phyloP scores from a whole-genome alignment of 257 asterid species.

The Handroanthus guayacan region DNA sequence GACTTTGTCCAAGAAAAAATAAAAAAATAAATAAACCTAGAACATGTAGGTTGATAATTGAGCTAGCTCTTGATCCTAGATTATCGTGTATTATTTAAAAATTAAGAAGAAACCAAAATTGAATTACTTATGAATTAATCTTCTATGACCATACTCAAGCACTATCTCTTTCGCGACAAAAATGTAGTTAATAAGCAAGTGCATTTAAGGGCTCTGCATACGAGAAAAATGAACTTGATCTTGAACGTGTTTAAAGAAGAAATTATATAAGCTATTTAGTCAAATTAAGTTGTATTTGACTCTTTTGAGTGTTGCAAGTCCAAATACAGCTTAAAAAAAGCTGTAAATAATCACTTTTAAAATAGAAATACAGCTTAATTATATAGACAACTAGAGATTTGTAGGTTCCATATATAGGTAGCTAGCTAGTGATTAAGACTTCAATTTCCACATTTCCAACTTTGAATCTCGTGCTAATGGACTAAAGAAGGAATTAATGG shows the following conservation, averaged over 20 bases:
- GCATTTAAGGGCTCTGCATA: conserved; percentile 28
- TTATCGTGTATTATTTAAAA: not conserved
- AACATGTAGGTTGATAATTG: not conserved
- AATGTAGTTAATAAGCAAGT: conserved; percentile 27
- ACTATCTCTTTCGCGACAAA: not conserved
- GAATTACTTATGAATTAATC: not conserved
- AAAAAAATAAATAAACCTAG: not conserved
- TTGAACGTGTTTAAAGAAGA: not conserved
- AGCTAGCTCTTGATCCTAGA: conserved; percentile 40
- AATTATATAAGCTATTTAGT: not conserved
- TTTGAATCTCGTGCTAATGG: not conserved
- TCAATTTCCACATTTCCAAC: not conserved
- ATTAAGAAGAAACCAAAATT: not conserved
- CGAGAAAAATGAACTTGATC: not conserved
- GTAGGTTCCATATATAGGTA: too few species aligned
- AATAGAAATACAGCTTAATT: not conserved
- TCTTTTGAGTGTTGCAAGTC: not conserved
- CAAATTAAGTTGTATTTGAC: conserved; percentile 9
- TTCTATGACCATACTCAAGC: conserved; percentile 8
- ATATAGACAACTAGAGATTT: too few species aligned
- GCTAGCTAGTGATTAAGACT: not conserved
- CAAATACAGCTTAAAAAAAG: not conserved
- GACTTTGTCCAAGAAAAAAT: not conserved
- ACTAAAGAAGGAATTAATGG: not conserved
- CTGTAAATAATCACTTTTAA: not conserved